phyloP scores from a whole-genome alignment of 768 basidiomycete species.

The Lentinus brumalis region DNA sequence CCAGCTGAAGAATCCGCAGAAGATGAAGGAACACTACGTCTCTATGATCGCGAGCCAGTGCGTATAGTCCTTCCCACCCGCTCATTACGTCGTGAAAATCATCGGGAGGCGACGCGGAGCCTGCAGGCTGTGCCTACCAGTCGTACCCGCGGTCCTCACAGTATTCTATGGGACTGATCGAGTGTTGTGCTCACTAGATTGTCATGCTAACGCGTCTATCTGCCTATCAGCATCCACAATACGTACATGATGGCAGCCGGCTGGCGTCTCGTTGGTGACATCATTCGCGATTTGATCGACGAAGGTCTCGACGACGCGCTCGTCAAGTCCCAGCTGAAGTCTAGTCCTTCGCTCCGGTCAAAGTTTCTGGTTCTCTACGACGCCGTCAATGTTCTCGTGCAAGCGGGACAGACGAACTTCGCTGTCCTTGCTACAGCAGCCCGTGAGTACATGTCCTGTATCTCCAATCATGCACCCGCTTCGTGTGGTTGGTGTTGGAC shows the following conservation, averaged over 20 bases:
- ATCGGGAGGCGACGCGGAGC: too few species aligned
- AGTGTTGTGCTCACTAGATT: too few species aligned
- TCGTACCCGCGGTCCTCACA: not conserved
- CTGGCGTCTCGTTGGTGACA: slow-evolving; percentile 73
- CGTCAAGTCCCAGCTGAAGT: slow-evolving; percentile 55
- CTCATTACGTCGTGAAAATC: too few species aligned
- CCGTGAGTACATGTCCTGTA: slow-evolving; percentile 45
- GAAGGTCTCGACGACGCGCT: slow-evolving; percentile 55
- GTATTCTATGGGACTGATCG: not conserved
- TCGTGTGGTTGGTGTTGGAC: too few species aligned
- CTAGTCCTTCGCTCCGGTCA: slow-evolving; percentile 50
- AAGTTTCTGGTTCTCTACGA: slow-evolving; percentile 68
- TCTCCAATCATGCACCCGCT: not conserved
- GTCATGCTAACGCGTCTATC: not conserved
- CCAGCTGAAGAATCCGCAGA: slow-evolving; percentile 8
- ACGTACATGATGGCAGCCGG: slow-evolving; percentile 79
- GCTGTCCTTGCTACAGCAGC: slow-evolving; percentile 70
- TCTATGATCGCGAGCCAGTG: slow-evolving; percentile 26
- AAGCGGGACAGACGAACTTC: slow-evolving; percentile 64
- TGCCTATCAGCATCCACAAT: slow-evolving; percentile 72
- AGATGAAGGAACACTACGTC: slow-evolving; percentile 13
- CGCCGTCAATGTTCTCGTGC: slow-evolving; percentile 59
- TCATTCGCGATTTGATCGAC: slow-evolving; percentile 55
- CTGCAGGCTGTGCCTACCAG: too few species aligned
- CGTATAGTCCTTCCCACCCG: not conserved